Conservation (phyloP, 495 filamentous ascomycete species). For the Penicillium angulare region DNA sequence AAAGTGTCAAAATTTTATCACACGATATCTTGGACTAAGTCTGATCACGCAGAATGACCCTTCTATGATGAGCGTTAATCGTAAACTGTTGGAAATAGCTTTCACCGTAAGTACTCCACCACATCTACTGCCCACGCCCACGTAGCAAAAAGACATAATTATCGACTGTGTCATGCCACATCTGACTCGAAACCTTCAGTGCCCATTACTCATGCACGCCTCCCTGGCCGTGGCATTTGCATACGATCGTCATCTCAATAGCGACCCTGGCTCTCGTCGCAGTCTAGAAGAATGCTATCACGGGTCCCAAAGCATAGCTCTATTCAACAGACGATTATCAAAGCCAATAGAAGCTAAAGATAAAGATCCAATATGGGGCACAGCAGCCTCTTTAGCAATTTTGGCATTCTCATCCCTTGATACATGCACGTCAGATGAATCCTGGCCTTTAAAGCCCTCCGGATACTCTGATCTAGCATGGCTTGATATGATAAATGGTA, state of each 20-base stretch:
- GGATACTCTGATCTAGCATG: slow-evolving; percentile 35
- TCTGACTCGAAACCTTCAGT: slow-evolving; percentile 29
- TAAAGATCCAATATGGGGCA: slow-evolving; percentile 46
- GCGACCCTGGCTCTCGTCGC: slow-evolving; percentile 15
- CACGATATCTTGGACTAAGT: slow-evolving; percentile 36
- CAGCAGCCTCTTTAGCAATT: slow-evolving; percentile 37
- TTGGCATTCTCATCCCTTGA: slow-evolving; percentile 40
- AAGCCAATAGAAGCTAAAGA: slow-evolving; percentile 35
- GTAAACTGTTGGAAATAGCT: slow-evolving; percentile 33
- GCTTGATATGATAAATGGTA: slow-evolving; percentile 42
- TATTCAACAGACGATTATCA: slow-evolving; percentile 35
- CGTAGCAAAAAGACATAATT: neutral
- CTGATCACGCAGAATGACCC: slow-evolving; percentile 35
- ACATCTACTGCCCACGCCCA: neutral
- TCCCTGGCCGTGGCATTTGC: slow-evolving; percentile 40
- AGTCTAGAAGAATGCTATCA: slow-evolving; percentile 43
- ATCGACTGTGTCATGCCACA: neutral
- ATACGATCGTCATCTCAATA: slow-evolving; percentile 44
- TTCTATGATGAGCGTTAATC: slow-evolving; percentile 36
- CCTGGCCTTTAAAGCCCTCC: slow-evolving; percentile 44
- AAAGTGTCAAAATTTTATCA: slow-evolving; percentile 39
- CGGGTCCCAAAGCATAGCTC: slow-evolving; percentile 37
- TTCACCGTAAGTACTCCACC: slow-evolving; percentile 30
- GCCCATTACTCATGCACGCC: slow-evolving; percentile 49
- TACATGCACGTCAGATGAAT: slow-evolving; percentile 33